phyloP scores from a whole-genome alignment of 176 grass and related monocot genomes.

The Saccharum spontaneum region DNA sequence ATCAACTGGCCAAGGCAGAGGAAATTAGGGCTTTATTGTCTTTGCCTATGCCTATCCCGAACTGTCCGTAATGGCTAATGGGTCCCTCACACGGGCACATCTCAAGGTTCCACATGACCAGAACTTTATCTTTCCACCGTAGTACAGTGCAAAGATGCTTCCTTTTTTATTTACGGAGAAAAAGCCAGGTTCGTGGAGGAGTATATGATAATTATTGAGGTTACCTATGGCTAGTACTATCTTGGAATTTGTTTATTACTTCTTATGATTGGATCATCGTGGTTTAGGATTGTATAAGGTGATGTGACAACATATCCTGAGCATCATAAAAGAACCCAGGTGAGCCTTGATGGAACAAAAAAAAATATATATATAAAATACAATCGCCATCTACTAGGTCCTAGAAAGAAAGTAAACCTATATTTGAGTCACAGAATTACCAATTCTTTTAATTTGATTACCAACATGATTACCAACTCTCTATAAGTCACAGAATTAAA shows the following conservation, averaged over 20 bases:
- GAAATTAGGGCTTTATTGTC: neutral
- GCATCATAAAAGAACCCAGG: neutral
- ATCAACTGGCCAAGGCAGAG: neutral
- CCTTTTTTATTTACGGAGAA: neutral
- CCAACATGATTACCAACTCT: too few relatives aligned
- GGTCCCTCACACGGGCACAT: neutral
- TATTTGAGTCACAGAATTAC: too few relatives aligned
- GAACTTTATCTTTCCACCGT: neutral
- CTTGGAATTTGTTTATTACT: neutral
- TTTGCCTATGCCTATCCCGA: neutral
- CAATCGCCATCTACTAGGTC: too few relatives aligned
- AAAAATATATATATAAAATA: too few relatives aligned
- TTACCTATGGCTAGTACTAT: neutral
- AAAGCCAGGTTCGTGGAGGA: neutral
- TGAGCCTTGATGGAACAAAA: too few relatives aligned
- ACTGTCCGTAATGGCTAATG: neutral
- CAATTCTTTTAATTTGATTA: too few relatives aligned
- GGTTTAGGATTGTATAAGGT: neutral
- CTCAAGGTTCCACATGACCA: neutral
- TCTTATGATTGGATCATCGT: neutral
- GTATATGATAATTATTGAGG: neutral
- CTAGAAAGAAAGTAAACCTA: too few relatives aligned
- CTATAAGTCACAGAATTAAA: too few relatives aligned
- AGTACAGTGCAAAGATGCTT: neutral
- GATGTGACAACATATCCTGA: constrained; percentile 15